Conservation (phyloP, 2,329 filamentous ascomycete genomes). For the Pseudogymnoascus sp. region DNA sequence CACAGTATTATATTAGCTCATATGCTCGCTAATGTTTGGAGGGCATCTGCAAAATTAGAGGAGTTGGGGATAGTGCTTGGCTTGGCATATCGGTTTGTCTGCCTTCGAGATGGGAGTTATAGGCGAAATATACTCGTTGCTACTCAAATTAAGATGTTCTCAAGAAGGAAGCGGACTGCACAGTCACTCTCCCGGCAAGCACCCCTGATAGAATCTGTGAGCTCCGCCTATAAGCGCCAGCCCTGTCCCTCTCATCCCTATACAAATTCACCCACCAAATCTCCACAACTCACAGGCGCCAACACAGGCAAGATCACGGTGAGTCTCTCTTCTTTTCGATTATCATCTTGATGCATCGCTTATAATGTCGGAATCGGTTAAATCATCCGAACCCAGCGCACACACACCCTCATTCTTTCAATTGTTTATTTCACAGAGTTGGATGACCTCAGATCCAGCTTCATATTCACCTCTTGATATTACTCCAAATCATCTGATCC, state of each 20-base stretch:
- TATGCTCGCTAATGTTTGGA: background rate
- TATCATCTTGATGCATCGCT: background rate
- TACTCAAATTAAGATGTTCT: background rate
- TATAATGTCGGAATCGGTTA: background rate
- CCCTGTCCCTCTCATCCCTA: background rate
- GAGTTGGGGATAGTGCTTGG: background rate
- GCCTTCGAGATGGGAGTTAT: background rate
- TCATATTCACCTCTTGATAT: background rate
- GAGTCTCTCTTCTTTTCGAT: background rate
- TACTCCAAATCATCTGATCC: background rate
- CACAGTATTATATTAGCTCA: constrained; percentile 1
- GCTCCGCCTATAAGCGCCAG: background rate
- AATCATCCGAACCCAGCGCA: background rate
- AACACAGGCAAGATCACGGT: background rate
- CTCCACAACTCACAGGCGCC: background rate
- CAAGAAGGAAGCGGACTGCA: background rate
- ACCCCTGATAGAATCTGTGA: background rate
- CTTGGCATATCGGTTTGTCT: background rate
- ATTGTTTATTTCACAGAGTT: background rate
- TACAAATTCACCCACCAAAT: background rate
- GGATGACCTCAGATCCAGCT: background rate
- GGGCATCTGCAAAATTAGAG: background rate
- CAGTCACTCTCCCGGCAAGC: background rate
- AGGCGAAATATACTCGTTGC: background rate
- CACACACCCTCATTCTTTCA: background rate